A percentile compares a stretch with the other conserved stretches of the same genome.
Conservation (phyloP, 2,329 filamentous ascomycete species). For the Hypoxylon sp. region DNA sequence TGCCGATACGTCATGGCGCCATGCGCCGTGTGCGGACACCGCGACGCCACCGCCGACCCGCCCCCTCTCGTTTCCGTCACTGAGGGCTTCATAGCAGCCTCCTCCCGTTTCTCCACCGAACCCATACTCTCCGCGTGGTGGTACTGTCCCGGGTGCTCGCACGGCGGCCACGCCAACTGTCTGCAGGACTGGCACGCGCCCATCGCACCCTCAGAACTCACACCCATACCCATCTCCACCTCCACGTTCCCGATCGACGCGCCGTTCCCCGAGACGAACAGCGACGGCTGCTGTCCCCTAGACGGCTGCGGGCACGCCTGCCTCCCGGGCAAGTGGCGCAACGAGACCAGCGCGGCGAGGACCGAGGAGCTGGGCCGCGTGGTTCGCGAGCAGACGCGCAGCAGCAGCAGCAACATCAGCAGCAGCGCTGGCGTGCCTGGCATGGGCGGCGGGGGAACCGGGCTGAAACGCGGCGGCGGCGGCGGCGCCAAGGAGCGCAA, state of each 20-base stretch:
- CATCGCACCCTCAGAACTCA: conserved; percentile 26
- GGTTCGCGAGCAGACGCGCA: conserved; percentile 53
- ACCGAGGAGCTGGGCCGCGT: conserved; percentile 63
- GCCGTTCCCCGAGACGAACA: conserved; percentile 50
- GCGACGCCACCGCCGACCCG: conserved; percentile 54
- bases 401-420: conserved; percentile 24
- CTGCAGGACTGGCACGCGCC: conserved; percentile 66
- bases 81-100: conserved; percentile 33
- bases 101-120: conserved; percentile 31
- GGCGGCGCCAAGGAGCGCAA: conserved; percentile 23
- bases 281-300: conserved; percentile 69
- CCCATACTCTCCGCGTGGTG: conserved; percentile 62
- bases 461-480: conserved; percentile 27
- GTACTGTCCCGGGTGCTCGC: conserved; percentile 69
- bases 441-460: conserved; percentile 14
- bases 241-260: conserved; percentile 35
- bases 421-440: conserved; percentile 28
- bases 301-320: conserved; percentile 72
- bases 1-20: conserved; percentile 62
- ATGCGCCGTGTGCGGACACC: conserved; percentile 67
- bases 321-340: conserved; percentile 64
- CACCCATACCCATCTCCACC: background rate
- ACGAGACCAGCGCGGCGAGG: conserved; percentile 55
- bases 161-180: conserved; percentile 69
- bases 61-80: conserved; percentile 39